Evolutionary conservation across 768 basidiomycete species (phyloP).

Genomic region (Cubamyces sp.): DNA sequence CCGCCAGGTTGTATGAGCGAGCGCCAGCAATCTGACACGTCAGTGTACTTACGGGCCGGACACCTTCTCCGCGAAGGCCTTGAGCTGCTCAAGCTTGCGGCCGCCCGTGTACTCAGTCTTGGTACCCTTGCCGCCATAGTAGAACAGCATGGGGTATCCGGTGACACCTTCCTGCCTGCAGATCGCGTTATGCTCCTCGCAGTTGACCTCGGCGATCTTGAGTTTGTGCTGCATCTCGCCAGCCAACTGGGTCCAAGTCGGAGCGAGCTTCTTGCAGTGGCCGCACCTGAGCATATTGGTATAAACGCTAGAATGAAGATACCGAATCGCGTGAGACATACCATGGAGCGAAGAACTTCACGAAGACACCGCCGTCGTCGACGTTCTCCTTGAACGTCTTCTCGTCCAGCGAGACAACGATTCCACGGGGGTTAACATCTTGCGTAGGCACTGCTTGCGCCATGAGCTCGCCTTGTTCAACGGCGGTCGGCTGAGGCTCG

Average conservation of each 20-base stretch:
- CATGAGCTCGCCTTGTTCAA: constrained; percentile 36
- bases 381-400: constrained; percentile 51
- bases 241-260: constrained; percentile 79
- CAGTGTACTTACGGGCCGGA: constrained; percentile 60
- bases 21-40: not conserved
- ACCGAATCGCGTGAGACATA: constrained; percentile 31
- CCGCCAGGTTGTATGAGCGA: not conserved
- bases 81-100: constrained; percentile 71
- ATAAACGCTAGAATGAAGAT: not conserved
- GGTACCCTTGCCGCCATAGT: constrained; percentile 57
- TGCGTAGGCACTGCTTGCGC: constrained; percentile 28
- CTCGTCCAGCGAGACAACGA: constrained; percentile 45
- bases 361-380: constrained; percentile 56
- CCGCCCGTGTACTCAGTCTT: constrained; percentile 78
- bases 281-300: constrained; percentile 62
- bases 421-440: constrained; percentile 44
- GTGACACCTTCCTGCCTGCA: constrained; percentile 69
- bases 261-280: constrained; percentile 95
- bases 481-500: constrained; percentile 33
- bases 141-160: constrained; percentile 85
- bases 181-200: constrained; percentile 70
- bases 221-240: constrained; percentile 67
- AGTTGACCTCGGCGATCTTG: constrained; percentile 86
- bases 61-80: constrained; percentile 76
- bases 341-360: constrained; percentile 94